A percentile compares a stretch with the other conserved stretches of the same genome.
phyloP scores from a whole-genome alignment of 2,329 filamentous ascomycete species.

The Penicillium sp. region DNA sequence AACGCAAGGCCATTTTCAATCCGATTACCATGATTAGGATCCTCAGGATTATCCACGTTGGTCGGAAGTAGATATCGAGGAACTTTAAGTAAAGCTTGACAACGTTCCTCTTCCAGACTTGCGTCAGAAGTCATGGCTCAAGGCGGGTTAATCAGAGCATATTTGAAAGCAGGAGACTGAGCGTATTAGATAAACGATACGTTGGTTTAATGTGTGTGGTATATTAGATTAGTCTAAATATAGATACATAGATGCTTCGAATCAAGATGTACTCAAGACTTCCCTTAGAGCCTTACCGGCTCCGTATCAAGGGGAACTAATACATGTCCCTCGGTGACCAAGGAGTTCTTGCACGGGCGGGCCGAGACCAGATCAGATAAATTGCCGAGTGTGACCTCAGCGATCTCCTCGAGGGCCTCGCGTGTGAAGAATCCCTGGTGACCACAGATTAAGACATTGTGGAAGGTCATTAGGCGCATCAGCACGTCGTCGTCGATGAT shows the following conservation, averaged over 20 bases:
- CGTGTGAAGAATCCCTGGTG: slow-evolving; percentile 69
- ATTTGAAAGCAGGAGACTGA: background rate
- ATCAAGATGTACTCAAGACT: background rate
- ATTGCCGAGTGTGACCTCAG: slow-evolving; percentile 59
- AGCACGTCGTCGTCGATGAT: slow-evolving; percentile 66
- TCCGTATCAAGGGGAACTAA: slow-evolving; percentile 23
- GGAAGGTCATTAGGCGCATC: slow-evolving; percentile 66
- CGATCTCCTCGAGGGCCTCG: slow-evolving; percentile 64
- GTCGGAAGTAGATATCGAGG: background rate
- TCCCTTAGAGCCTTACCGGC: slow-evolving; percentile 29
- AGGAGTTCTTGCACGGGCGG: slow-evolving; percentile 29
- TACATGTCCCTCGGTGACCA: slow-evolving; percentile 32
- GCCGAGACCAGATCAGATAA: slow-evolving; percentile 38
- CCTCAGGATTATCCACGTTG: slow-evolving; percentile 13
- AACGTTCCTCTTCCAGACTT: background rate
- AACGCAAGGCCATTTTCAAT: slow-evolving; percentile 13
- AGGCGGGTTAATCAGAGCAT: background rate
- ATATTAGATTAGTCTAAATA: background rate
- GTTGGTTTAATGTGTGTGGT: background rate
- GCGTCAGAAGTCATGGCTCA: background rate
- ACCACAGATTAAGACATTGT: slow-evolving; percentile 64
- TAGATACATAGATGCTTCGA: background rate
- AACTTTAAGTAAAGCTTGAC: background rate
- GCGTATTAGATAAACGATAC: background rate
- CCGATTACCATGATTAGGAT: slow-evolving; percentile 6